phyloP scores from a whole-genome alignment of 768 basidiomycete species.

The Calocybe cyanea region DNA sequence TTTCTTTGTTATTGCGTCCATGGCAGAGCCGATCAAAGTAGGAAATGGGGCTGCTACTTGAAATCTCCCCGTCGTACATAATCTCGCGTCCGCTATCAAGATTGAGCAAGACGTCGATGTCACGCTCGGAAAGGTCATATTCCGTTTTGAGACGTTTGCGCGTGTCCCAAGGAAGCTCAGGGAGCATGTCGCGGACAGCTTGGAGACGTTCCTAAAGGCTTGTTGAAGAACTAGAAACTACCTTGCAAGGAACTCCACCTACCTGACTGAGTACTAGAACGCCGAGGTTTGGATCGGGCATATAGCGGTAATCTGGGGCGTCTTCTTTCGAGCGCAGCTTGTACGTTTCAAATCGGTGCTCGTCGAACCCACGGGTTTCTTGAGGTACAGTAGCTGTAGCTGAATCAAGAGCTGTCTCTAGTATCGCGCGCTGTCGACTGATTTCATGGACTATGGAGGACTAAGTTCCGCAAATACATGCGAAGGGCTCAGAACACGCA shows the following conservation, averaged over 20 bases:
- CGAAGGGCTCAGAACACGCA: conserved; percentile 29
- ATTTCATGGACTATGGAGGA: conserved; percentile 66
- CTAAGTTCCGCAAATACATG: background rate
- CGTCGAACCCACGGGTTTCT: conserved; percentile 91
- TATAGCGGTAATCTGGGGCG: conserved; percentile 94
- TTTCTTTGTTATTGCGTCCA: conserved; percentile 8
- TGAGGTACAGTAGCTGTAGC: conserved; percentile 51
- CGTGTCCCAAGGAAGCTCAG: conserved; percentile 71
- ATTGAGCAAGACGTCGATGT: conserved; percentile 71
- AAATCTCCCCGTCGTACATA: conserved; percentile 52
- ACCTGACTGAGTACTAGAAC: conserved; percentile 58
- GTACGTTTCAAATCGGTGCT: conserved; percentile 77
- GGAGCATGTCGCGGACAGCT: conserved; percentile 48
- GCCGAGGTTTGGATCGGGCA: conserved; percentile 95
- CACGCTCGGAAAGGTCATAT: conserved; percentile 51
- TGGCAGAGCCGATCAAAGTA: conserved; percentile 80
- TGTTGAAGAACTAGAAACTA: conserved; percentile 1
- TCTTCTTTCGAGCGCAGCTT: conserved; percentile 86
- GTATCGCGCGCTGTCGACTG: conserved; percentile 66
- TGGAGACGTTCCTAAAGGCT: conserved; percentile 58
- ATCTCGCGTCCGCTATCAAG: conserved; percentile 67
- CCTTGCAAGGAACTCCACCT: conserved; percentile 11
- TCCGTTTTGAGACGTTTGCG: conserved; percentile 49
- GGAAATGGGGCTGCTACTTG: conserved; percentile 48
- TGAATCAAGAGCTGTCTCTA: conserved; percentile 30